Evolutionary conservation across 2,329 filamentous ascomycete species (phyloP).

Genomic region (Epichloe coenophiala): DNA sequence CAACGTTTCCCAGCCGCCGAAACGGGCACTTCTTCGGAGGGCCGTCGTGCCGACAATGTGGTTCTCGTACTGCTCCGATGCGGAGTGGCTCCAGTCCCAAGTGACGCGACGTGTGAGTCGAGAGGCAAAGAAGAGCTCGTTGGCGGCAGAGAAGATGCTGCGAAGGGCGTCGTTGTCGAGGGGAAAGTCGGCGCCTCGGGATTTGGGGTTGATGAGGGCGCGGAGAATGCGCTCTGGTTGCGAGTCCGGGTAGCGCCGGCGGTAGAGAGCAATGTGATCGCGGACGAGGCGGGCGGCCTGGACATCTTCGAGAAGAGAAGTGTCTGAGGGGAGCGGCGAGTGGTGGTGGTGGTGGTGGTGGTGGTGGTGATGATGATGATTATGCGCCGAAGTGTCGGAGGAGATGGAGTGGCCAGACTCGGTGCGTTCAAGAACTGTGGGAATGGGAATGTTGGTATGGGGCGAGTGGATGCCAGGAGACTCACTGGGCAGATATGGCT

Average conservation of each 20-base stretch:
- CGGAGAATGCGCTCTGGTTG: conserved; percentile 44
- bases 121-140: conserved; percentile 49
- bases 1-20: conserved; percentile 45
- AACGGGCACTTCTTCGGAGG: conserved; percentile 31
- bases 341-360: conserved; percentile 12
- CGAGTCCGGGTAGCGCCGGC: conserved; percentile 32
- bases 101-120: conserved; percentile 41
- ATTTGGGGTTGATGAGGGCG: conserved; percentile 39
- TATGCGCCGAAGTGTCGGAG: conserved; percentile 20
- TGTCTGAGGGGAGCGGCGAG: conserved; percentile 15
- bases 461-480: neutral
- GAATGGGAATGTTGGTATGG: neutral
- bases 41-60: conserved; percentile 51
- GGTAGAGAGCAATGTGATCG: conserved; percentile 30
- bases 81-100: conserved; percentile 47
- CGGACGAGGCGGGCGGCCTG: conserved; percentile 36
- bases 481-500: neutral
- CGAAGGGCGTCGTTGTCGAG: conserved; percentile 44
- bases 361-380: conserved; percentile 12
- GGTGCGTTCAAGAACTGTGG: conserved; percentile 31
- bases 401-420: conserved; percentile 35
- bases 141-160: conserved; percentile 45
- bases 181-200: conserved; percentile 30
- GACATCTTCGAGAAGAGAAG: conserved; percentile 20
- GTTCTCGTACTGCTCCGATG: conserved; percentile 34